A percentile compares a stretch with the other conserved stretches of the same genome.
Evolutionary conservation across 208 protist genomes (phyloP).

Genomic region (Acanthamoeba triangularis): DNA sequence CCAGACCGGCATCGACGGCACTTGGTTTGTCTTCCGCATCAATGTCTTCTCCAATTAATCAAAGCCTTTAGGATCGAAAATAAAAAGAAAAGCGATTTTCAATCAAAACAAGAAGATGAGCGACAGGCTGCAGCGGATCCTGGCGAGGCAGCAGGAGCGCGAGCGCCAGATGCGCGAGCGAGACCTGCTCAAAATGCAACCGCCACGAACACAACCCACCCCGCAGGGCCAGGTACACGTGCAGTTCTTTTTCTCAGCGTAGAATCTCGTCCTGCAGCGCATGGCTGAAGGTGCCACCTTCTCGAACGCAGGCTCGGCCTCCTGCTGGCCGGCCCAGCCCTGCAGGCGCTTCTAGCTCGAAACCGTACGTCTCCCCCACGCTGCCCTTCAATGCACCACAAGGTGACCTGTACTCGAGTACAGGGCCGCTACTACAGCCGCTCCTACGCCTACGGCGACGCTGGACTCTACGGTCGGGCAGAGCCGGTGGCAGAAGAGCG

Average conservation of each 20-base stretch:
- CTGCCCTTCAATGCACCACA: no score
- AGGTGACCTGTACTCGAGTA: neutral
- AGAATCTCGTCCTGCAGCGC: no score
- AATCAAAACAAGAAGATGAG: neutral
- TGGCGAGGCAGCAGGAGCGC: slow-evolving; percentile 1
- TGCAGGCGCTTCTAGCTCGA: no score
- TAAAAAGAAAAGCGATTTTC: neutral
- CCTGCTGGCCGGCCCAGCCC: no score
- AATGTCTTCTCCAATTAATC: no score
- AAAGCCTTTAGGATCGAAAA: no score
- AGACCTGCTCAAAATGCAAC: neutral
- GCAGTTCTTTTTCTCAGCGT: neutral
- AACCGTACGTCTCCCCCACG: neutral
- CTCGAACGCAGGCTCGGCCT: no score
- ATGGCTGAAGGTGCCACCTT: no score
- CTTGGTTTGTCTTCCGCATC: slow-evolving; percentile 33
- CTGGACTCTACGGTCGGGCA: neutral
- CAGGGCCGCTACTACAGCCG: no score
- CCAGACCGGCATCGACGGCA: neutral
- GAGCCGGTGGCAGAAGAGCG: slow-evolving; percentile 42
- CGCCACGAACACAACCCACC: neutral
- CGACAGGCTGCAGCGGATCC: neutral
- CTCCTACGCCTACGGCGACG: neutral
- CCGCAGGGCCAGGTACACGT: neutral
- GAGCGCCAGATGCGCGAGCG: neutral